Conservation (phyloP, 345 rosid genomes). For the Passiflora organensis region DNA sequence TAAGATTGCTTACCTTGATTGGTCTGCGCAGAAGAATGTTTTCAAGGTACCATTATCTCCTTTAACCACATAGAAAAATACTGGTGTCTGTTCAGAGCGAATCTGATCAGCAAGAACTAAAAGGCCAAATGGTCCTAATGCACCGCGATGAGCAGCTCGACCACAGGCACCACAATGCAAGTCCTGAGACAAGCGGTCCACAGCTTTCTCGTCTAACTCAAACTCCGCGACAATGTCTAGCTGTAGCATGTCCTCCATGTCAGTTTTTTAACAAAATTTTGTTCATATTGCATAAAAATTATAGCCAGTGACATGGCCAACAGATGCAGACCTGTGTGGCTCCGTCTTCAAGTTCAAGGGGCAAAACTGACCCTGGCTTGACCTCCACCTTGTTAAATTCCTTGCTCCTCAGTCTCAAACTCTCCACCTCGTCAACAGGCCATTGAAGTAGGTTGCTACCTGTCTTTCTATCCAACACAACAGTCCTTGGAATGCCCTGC, state of each 20-base stretch:
- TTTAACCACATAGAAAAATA: slow-evolving; percentile 64
- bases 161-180: slow-evolving; percentile 46
- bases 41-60: slow-evolving; percentile 46
- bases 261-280: too few species aligned
- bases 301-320: too few species aligned
- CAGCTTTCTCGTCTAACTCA: slow-evolving; percentile 45
- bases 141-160: slow-evolving; percentile 57
- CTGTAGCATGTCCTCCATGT: neutral
- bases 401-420: slow-evolving; percentile 47
- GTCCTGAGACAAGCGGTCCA: slow-evolving; percentile 35
- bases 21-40: slow-evolving; percentile 73
- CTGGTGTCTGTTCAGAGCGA: slow-evolving; percentile 72
- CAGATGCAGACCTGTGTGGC: slow-evolving; percentile 21
- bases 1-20: slow-evolving; percentile 46
- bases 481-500: slow-evolving; percentile 73
- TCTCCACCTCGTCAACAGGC: slow-evolving; percentile 76
- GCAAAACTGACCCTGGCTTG: slow-evolving; percentile 54
- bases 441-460: slow-evolving; percentile 61
- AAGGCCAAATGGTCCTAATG: slow-evolving; percentile 88
- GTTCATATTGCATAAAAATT: too few species aligned
- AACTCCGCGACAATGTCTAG: slow-evolving; percentile 57
- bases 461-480: slow-evolving; percentile 53
- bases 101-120: slow-evolving; percentile 60
- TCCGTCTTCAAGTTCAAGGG: slow-evolving; percentile 42
- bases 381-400: slow-evolving; percentile 41